These are phyloP conservation scores for Cyberlindnera americana DNA, from an alignment of 805 yeast species.

Conservation along the genomic window DNA sequence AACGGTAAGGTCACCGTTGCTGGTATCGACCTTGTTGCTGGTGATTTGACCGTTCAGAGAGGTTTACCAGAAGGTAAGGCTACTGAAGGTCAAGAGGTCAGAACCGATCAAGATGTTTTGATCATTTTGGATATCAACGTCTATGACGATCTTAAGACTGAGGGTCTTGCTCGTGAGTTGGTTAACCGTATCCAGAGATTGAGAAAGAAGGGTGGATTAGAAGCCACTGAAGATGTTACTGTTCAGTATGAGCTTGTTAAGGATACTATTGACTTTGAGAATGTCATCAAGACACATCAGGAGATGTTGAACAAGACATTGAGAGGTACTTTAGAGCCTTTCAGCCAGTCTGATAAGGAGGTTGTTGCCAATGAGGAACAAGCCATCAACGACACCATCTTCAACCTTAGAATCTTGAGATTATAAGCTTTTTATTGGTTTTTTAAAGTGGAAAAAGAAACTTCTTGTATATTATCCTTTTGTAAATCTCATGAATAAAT, in stretches of 20 bases:
- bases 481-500: not conserved
- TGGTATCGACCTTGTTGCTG: slow-evolving; percentile 81
- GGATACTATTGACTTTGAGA: slow-evolving; percentile 59
- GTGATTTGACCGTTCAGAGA: slow-evolving; percentile 87
- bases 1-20: slow-evolving; percentile 80
- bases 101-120: slow-evolving; percentile 87
- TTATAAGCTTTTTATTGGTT: slow-evolving; percentile 34
- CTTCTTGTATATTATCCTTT: not conserved
- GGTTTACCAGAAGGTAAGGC: slow-evolving; percentile 71
- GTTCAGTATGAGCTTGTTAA: slow-evolving; percentile 72
- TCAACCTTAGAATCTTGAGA: slow-evolving; percentile 73
- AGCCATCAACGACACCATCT: slow-evolving; percentile 70
- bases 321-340: slow-evolving; percentile 47
- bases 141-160: slow-evolving; percentile 84
- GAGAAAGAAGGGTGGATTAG: slow-evolving; percentile 93
- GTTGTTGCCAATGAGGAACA: slow-evolving; percentile 89
- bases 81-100: slow-evolving; percentile 73
- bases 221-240: slow-evolving; percentile 90
- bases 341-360: slow-evolving; percentile 39
- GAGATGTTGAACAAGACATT: slow-evolving; percentile 75
- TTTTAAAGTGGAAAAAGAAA: not conserved
- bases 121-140: slow-evolving; percentile 84
- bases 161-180: slow-evolving; percentile 95
- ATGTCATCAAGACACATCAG: slow-evolving; percentile 58
- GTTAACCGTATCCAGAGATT: slow-evolving; percentile 96